Conservation (phyloP, 139 green algal species). For the Raphidocelis subcapitata region DNA sequence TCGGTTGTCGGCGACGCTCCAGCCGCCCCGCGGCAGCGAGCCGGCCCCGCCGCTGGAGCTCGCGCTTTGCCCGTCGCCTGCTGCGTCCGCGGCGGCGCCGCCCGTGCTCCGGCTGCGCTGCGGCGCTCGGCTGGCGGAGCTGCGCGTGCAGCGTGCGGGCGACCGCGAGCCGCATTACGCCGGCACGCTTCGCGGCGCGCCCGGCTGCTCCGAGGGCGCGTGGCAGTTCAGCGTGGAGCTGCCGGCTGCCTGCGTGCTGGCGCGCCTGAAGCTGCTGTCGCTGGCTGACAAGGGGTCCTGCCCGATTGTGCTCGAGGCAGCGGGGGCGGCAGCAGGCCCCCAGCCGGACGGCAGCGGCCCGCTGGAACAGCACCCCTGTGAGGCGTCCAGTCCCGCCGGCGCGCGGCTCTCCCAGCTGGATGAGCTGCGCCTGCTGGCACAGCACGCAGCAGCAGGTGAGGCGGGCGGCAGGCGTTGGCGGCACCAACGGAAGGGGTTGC, state of each 20-base stretch:
- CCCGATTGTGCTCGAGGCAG: background rate
- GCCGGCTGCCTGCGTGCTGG: background rate
- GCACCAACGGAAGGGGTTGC: too few relatives aligned
- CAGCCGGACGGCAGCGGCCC: too few relatives aligned
- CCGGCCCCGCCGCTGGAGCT: too few relatives aligned
- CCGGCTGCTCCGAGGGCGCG: too few relatives aligned
- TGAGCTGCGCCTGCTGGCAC: constrained; percentile 11
- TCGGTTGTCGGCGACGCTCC: too few relatives aligned
- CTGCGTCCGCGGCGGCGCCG: too few relatives aligned
- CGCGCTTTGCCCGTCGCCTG: too few relatives aligned
- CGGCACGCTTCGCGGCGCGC: constrained; percentile 1
- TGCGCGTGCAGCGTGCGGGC: constrained; percentile 1
- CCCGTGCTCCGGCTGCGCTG: background rate
- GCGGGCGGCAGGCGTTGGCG: too few relatives aligned
- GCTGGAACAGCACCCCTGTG: too few relatives aligned
- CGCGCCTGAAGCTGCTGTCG: constrained; percentile 25
- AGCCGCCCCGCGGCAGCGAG: too few relatives aligned
- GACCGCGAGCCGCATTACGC: constrained; percentile 12
- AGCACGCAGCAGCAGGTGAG: background rate
- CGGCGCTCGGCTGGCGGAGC: constrained; percentile 2
- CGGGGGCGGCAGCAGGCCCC: constrained; percentile 1
- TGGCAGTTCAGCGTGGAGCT: background rate
- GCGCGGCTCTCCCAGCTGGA: constrained; percentile 10
- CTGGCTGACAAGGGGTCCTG: constrained; percentile 10
- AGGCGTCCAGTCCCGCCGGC: too few relatives aligned